phyloP scores from a whole-genome alignment of 139 green algal species.

The Chlamydomonas sphaeroides region DNA sequence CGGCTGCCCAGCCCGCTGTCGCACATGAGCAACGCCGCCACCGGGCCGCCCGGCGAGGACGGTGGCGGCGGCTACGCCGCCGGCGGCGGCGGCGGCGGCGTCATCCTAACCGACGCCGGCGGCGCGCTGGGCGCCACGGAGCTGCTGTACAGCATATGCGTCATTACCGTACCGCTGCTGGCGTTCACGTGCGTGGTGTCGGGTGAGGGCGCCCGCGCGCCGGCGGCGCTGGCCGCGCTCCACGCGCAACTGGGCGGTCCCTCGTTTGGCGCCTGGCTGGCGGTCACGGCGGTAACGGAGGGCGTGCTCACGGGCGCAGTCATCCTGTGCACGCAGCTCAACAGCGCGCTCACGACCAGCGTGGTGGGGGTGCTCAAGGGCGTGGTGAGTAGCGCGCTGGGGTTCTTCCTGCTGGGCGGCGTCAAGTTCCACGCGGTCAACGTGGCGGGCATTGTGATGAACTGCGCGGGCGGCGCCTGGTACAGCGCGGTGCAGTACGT shows the following conservation, averaged over 20 bases:
- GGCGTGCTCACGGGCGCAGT: slow-evolving; percentile 70
- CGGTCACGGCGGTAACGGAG: not conserved
- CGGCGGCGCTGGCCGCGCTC: not conserved
- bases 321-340: slow-evolving; percentile 80
- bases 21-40: not conserved
- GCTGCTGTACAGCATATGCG: slow-evolving; percentile 77
- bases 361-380: slow-evolving; percentile 82
- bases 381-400: slow-evolving; percentile 61
- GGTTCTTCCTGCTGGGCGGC: slow-evolving; percentile 76
- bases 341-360: slow-evolving; percentile 82
- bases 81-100: too few relatives aligned
- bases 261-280: not conserved
- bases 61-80: too few relatives aligned
- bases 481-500: slow-evolving; percentile 21
- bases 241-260: not conserved
- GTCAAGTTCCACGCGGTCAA: slow-evolving; percentile 60
- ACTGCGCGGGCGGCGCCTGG: slow-evolving; percentile 56
- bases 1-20: not conserved
- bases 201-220: slow-evolving; percentile 50
- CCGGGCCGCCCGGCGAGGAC: not conserved
- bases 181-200: slow-evolving; percentile 42
- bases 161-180: slow-evolving; percentile 65
- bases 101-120: too few relatives aligned
- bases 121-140: slow-evolving; percentile 47
- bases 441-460: slow-evolving; percentile 66